Evolutionary conservation across 225 moss, liverwort and hornwort genomes (phyloP).

Genomic region (Physcomitrellopsis africana): DNA sequence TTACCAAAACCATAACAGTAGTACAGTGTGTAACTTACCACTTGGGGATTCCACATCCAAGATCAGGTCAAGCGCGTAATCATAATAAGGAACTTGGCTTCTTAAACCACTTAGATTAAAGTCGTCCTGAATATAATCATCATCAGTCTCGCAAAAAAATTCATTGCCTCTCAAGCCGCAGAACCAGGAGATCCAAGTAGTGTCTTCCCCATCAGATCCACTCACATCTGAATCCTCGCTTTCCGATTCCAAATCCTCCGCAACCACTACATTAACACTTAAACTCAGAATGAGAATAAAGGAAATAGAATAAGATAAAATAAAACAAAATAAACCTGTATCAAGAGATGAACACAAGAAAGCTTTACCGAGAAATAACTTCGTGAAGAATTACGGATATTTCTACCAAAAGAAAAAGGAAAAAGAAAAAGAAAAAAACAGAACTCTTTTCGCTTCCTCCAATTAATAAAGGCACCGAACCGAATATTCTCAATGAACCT

Average conservation of each 20-base stretch:
- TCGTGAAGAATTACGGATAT: background rate
- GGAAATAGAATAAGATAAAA: background rate
- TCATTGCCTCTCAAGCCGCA: slow-evolving; percentile 98
- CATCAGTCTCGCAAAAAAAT: slow-evolving; percentile 98
- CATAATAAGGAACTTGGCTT: slow-evolving; percentile 96
- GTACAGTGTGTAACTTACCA: slow-evolving; percentile 44
- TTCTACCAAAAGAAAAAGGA: too few relatives aligned
- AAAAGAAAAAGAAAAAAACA: too few relatives aligned
- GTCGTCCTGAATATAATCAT: slow-evolving; percentile 98
- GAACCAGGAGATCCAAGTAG: slow-evolving; percentile 98
- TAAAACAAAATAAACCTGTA: too few relatives aligned
- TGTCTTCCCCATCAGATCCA: slow-evolving; percentile 96
- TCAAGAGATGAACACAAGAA: background rate
- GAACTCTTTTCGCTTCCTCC: too few relatives aligned
- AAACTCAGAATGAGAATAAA: background rate
- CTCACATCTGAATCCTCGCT: slow-evolving; percentile 95
- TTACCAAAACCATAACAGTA: background rate
- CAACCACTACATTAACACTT: slow-evolving; percentile 32
- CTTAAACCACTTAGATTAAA: slow-evolving; percentile 97
- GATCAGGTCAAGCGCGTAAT: slow-evolving; percentile 94
- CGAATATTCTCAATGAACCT: background rate
- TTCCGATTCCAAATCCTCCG: slow-evolving; percentile 88
- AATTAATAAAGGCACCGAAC: background rate
- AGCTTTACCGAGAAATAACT: background rate
- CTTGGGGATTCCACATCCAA: slow-evolving; percentile 94